A percentile compares a stretch with the other conserved stretches of the same genome.
phyloP scores from a whole-genome alignment of 192 early-diverging fungal species.

The Coemansia sp. region DNA sequence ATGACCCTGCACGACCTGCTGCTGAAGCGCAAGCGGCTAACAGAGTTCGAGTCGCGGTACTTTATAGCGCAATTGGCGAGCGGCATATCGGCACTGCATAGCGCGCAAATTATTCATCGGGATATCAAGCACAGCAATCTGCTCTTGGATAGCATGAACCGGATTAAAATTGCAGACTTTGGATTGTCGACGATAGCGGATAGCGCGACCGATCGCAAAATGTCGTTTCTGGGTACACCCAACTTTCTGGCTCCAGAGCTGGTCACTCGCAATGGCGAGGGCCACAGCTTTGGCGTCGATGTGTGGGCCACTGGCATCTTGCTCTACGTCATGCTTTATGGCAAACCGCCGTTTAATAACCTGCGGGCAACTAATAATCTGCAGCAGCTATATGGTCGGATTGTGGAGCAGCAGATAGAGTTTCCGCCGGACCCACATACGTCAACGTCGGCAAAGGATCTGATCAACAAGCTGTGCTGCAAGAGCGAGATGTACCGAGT shows the following conservation, averaged over 20 bases:
- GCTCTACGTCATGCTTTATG: constrained; percentile 88
- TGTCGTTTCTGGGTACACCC: constrained; percentile 95
- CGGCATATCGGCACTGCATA: constrained; percentile 81
- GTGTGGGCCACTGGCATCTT: constrained; percentile 92
- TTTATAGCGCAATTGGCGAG: constrained; percentile 80
- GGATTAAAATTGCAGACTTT: constrained; percentile 94
- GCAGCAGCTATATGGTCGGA: constrained; percentile 44
- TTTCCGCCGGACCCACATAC: constrained; percentile 67
- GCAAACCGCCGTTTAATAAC: constrained; percentile 77
- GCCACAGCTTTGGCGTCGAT: constrained; percentile 92
- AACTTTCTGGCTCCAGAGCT: constrained; percentile 98
- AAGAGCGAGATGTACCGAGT: constrained; percentile 59
- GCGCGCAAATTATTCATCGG: constrained; percentile 78
- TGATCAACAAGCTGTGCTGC: constrained; percentile 70
- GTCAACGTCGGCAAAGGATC: constrained; percentile 60
- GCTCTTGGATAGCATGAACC: constrained; percentile 76
- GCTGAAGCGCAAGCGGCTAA: constrained; percentile 70
- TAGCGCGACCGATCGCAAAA: constrained; percentile 82
- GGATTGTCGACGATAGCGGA: constrained; percentile 84
- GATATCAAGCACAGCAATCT: constrained; percentile 96
- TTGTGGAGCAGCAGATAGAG: constrained; percentile 41
- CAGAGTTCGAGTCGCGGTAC: constrained; percentile 87
- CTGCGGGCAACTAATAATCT: constrained; percentile 17
- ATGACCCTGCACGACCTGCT: constrained; percentile 83
- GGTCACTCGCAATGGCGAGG: constrained; percentile 69